phyloP scores from a whole-genome alignment of 2,329 filamentous ascomycete species.

The Aureobasidium sp. region DNA sequence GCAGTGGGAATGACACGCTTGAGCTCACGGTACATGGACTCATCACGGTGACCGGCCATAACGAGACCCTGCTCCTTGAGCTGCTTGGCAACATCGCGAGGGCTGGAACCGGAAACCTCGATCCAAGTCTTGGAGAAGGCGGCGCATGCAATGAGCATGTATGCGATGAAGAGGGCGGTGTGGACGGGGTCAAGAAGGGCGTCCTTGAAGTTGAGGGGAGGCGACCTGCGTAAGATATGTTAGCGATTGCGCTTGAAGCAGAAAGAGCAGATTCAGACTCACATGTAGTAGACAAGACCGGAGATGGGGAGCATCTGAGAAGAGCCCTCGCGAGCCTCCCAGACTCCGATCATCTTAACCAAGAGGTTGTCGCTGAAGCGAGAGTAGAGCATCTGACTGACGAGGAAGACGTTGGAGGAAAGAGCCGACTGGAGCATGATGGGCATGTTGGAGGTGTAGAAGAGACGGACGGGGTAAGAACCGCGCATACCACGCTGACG shows the following conservation, averaged over 20 bases:
- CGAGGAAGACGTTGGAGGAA: conserved; percentile 97
- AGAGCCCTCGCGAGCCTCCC: conserved; percentile 94
- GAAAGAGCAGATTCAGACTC: conserved; percentile 26
- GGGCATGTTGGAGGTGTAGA: conserved; percentile 99
- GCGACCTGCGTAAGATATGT: conserved; percentile 28
- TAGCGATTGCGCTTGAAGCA: not conserved
- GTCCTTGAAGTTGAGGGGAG: conserved; percentile 94
- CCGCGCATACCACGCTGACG: conserved; percentile 98
- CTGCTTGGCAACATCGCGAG: conserved; percentile 97
- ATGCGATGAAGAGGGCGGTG: conserved; percentile 87
- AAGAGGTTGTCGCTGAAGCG: conserved; percentile 98
- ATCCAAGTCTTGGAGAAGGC: conserved; percentile 99
- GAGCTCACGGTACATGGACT: conserved; percentile 99
- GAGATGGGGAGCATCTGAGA: conserved; percentile 90
- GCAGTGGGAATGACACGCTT: conserved; percentile 99
- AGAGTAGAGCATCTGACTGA: conserved; percentile 98
- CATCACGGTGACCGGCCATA: conserved; percentile 98
- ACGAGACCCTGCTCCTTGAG: conserved; percentile 99
- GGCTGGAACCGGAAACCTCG: conserved; percentile 95
- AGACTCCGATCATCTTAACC: conserved; percentile 93
- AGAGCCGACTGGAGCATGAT: conserved; percentile 99
- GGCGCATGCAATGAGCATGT: conserved; percentile 96
- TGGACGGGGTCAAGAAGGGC: conserved; percentile 95
- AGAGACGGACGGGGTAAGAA: conserved; percentile 95
- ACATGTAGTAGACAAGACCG: conserved; percentile 99